phyloP scores from a whole-genome alignment of 2,329 filamentous ascomycete species.

The Verticillium dahliae region DNA sequence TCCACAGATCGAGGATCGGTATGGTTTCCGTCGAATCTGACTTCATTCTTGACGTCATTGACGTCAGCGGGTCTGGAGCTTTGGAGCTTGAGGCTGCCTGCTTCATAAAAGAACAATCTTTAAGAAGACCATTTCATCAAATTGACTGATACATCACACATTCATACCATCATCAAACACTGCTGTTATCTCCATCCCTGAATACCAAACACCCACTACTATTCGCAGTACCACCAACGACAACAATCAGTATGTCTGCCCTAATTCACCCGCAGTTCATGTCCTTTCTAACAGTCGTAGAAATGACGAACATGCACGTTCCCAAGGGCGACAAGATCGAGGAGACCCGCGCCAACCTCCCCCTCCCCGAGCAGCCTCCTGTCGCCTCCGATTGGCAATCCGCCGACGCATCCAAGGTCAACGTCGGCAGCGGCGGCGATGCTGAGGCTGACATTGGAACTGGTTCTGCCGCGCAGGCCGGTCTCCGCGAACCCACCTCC shows the following conservation, averaged over 20 bases:
- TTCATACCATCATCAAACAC: too few relatives aligned
- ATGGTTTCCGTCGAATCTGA: slow-evolving; percentile 8
- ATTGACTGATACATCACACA: too few relatives aligned
- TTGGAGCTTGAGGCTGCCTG: background rate
- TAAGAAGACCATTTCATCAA: background rate
- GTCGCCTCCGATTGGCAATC: slow-evolving; percentile 74
- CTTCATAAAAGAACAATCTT: background rate
- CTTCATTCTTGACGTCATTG: slow-evolving; percentile 11
- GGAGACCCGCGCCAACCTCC: slow-evolving; percentile 64
- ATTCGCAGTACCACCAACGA: background rate
- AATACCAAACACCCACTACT: too few relatives aligned
- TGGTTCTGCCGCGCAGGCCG: slow-evolving; percentile 38
- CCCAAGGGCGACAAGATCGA: slow-evolving; percentile 61
- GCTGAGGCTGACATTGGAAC: slow-evolving; percentile 46
- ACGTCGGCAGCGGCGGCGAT: slow-evolving; percentile 57
- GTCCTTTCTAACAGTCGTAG: background rate
- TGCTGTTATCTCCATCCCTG: background rate
- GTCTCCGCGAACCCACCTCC: slow-evolving; percentile 53
- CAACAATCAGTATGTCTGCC: background rate
- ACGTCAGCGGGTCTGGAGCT: slow-evolving; percentile 8
- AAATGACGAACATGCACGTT: slow-evolving; percentile 28
- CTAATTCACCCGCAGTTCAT: too few relatives aligned
- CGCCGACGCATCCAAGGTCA: slow-evolving; percentile 59
- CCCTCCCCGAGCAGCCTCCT: slow-evolving; percentile 72
- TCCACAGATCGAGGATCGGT: slow-evolving; percentile 5